Conservation (phyloP, 495 filamentous ascomycete species). For the Penicillium psychrofluorescens region DNA sequence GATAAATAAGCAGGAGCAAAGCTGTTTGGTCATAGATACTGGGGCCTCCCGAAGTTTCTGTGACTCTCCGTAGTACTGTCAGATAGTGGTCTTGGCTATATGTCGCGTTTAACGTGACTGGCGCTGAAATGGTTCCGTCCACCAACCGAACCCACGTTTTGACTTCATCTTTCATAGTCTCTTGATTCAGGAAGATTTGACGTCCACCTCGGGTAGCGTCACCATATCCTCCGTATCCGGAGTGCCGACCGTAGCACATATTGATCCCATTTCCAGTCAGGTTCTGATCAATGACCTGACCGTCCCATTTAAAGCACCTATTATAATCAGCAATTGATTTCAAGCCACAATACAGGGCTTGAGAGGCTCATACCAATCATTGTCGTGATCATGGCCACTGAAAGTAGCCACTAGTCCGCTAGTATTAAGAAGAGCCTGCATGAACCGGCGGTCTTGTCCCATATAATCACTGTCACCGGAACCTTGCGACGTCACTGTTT, state of each 20-base stretch:
- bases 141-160: conserved; percentile 65
- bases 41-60: no score
- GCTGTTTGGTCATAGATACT: no score
- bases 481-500: conserved; percentile 27
- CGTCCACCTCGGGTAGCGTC: conserved; percentile 54
- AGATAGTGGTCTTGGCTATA: no score
- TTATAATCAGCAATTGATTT: no score
- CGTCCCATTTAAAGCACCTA: conserved; percentile 37
- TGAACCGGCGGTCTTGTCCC: conserved; percentile 56
- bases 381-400: conserved; percentile 64
- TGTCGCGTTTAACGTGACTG: no score
- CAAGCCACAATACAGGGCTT: no score
- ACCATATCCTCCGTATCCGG: conserved; percentile 67
- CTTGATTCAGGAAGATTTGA: conserved; percentile 39
- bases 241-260: conserved; percentile 62
- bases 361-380: conserved; percentile 48
- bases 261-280: conserved; percentile 33
- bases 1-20: no score
- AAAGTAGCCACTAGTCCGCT: conserved; percentile 55
- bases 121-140: conserved; percentile 17
- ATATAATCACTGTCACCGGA: conserved; percentile 17
- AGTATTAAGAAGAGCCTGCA: conserved; percentile 51
- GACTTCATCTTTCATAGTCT: conserved; percentile 29
- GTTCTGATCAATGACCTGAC: conserved; percentile 15
- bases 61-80: no score